A percentile compares a stretch with the other conserved stretches of the same genome.
Conservation (phyloP, 352 stramenopile species). For the Thalassiosira mediterranea region DNA sequence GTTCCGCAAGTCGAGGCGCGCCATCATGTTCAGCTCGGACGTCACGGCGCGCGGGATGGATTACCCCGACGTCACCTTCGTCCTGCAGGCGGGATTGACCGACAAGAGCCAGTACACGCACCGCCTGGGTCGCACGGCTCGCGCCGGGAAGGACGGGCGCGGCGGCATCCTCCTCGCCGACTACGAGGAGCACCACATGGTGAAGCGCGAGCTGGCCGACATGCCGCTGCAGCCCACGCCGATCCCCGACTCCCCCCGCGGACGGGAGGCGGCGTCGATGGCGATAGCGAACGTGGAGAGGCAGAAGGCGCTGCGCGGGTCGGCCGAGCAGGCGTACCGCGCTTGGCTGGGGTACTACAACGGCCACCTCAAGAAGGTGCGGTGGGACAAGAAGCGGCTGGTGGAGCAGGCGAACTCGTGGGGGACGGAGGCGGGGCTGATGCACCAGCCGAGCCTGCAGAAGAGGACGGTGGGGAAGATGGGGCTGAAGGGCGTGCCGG, state of each 20-base stretch:
- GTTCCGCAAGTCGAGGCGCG: conserved; percentile 89
- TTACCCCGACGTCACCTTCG: conserved; percentile 91
- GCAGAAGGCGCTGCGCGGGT: conserved; percentile 22
- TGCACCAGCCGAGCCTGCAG: conserved; percentile 86
- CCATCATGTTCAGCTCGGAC: conserved; percentile 93
- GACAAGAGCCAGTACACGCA: conserved; percentile 95
- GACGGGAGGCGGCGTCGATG: neutral
- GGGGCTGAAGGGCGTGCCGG: conserved; percentile 87
- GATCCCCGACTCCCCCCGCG: conserved; percentile 4
- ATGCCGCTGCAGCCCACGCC: conserved; percentile 29
- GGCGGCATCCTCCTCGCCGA: conserved; percentile 64
- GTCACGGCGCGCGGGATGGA: conserved; percentile 93
- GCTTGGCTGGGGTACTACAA: conserved; percentile 97
- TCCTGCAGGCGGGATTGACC: conserved; percentile 80
- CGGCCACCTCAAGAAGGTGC: conserved; percentile 85
- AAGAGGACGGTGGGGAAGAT: conserved; percentile 87
- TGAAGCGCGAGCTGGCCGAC: conserved; percentile 30
- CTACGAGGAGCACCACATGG: conserved; percentile 55
- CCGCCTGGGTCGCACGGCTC: conserved; percentile 91
- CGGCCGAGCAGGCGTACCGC: conserved; percentile 88
- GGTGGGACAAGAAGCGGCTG: conserved; percentile 65
- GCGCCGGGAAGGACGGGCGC: conserved; percentile 59
- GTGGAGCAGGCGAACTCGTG: conserved; percentile 86
- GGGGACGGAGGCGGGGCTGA: conserved; percentile 73
- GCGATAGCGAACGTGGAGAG: conserved; percentile 62